Evolutionary conservation across 2,329 filamentous ascomycete genomes (phyloP).

Genomic region (Apiospora phragmitis): DNA sequence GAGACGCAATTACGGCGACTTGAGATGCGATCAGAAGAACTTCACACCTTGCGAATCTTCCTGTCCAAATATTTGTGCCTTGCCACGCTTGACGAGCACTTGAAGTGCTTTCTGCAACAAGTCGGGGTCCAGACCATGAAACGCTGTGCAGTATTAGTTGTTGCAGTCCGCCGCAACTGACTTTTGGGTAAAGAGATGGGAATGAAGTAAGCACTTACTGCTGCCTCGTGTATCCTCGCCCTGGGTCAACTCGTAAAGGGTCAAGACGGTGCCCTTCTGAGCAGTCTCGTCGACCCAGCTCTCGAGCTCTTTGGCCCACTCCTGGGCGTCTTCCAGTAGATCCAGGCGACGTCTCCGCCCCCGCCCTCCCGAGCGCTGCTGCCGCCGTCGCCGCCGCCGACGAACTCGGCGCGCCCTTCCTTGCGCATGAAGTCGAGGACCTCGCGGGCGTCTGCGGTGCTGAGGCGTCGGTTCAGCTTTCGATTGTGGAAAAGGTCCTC

Average conservation of each 20-base stretch:
- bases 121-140: constrained; percentile 84
- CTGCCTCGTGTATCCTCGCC: constrained; percentile 76
- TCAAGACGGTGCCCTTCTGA: constrained; percentile 86
- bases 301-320: constrained; percentile 82
- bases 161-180: background rate
- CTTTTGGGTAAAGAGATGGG: background rate
- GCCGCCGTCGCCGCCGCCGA: constrained; percentile 31
- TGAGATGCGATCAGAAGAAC: constrained; percentile 70
- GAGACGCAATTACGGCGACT: background rate
- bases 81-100: constrained; percentile 84
- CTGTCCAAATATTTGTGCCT: constrained; percentile 88
- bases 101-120: constrained; percentile 77
- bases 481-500: constrained; percentile 59
- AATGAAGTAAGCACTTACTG: constrained; percentile 45
- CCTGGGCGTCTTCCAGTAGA: constrained; percentile 85
- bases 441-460: constrained; percentile 53
- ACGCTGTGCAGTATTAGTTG: constrained; percentile 53
- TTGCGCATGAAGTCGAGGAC: constrained; percentile 60
- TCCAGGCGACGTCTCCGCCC: constrained; percentile 61
- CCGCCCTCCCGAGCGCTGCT: constrained; percentile 32
- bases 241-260: constrained; percentile 86
- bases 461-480: constrained; percentile 51
- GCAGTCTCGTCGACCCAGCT: constrained; percentile 85
- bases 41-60: constrained; percentile 92
- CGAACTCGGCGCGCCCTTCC: constrained; percentile 67